These are phyloP conservation scores for Linnemannia schmuckeri DNA, from an alignment of 192 early-diverging fungal species.

Conservation along the genomic window DNA sequence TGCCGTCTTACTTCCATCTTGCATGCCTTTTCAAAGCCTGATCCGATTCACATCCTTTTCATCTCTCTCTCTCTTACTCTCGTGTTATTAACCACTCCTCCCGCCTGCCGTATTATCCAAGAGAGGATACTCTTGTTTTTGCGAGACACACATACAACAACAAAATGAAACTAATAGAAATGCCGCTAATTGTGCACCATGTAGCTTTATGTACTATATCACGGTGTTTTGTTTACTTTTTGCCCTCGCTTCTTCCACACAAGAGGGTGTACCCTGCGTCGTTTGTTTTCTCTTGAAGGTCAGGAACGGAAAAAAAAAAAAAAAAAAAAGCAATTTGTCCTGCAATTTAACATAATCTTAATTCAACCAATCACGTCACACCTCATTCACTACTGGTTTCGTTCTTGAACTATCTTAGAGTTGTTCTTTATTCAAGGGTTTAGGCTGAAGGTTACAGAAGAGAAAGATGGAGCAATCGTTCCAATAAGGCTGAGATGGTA, in stretches of 20 bases:
- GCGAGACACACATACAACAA: no score
- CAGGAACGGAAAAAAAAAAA: background rate
- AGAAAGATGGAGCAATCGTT: background rate
- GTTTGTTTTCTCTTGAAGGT: background rate
- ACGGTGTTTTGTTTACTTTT: no score
- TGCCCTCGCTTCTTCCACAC: no score
- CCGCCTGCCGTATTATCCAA: no score
- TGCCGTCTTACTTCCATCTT: background rate
- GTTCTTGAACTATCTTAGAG: no score
- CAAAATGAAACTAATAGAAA: no score
- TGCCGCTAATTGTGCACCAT: no score
- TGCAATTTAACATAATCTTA: slow-evolving; percentile 6
- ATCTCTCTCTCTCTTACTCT: background rate
- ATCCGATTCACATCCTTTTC: background rate
- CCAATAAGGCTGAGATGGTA: background rate
- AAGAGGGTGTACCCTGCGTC: no score
- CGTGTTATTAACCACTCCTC: background rate
- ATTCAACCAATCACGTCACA: background rate
- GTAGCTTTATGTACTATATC: no score
- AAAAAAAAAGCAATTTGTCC: background rate
- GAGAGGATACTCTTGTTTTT: no score
- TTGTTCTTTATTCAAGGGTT: background rate
- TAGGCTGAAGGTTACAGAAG: background rate
- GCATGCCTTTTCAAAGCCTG: background rate
- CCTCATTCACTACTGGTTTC: background rate